Conservation (phyloP, 2,329 filamentous ascomycete species). For the Colletotrichum spinosum region DNA sequence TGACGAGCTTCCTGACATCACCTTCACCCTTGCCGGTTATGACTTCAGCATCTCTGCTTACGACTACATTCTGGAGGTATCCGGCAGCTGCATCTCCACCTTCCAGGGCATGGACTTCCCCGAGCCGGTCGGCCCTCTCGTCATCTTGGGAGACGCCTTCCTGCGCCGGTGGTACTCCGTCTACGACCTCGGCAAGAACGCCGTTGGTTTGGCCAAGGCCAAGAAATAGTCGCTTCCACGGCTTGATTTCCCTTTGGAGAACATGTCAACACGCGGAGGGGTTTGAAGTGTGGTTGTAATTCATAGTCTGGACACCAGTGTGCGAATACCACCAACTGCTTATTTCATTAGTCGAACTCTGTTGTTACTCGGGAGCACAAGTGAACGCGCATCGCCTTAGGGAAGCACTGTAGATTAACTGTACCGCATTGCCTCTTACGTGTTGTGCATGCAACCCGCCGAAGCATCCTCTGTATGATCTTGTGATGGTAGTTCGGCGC, state of each 20-base stretch:
- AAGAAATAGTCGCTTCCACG: constrained; percentile 59
- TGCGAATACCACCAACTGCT: constrained; percentile 35
- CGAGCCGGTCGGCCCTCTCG: constrained; percentile 88
- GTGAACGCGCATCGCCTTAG: neutral
- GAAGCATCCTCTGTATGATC: no score
- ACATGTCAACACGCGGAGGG: constrained; percentile 9
- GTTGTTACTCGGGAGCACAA: neutral
- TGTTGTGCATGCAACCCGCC: no score
- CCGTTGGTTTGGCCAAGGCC: constrained; percentile 89
- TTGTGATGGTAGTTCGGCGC: no score
- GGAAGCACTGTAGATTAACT: neutral
- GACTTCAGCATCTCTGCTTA: constrained; percentile 91
- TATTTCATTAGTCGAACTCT: constrained; percentile 1
- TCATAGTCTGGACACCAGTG: constrained; percentile 36
- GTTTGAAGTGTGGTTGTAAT: constrained; percentile 30
- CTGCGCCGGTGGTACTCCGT: constrained; percentile 92
- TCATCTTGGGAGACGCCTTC: constrained; percentile 92
- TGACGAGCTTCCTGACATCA: constrained; percentile 86
- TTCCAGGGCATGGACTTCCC: constrained; percentile 98
- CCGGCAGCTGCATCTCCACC: constrained; percentile 94
- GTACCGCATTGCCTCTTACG: no score
- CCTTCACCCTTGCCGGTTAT: constrained; percentile 89
- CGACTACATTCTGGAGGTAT: constrained; percentile 96
- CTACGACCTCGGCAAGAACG: constrained; percentile 91
- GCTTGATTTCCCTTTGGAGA: constrained; percentile 17